Evolutionary conservation across 2,329 filamentous ascomycete genomes (phyloP).

Genomic region (Ceratocystis cacaofunesta): DNA sequence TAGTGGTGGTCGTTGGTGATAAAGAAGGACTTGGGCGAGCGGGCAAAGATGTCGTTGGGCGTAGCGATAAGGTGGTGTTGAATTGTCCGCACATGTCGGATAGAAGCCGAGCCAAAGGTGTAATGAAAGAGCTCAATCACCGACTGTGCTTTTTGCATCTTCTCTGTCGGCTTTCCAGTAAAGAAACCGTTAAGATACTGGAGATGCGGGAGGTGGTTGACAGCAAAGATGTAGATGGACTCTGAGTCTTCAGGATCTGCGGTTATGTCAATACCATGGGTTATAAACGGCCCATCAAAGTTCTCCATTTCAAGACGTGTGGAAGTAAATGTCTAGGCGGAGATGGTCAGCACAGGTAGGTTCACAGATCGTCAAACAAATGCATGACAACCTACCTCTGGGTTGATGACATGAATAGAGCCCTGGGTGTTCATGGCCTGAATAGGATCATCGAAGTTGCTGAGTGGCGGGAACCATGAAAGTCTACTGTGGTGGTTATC

Average conservation of each 20-base stretch:
- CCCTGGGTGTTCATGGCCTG: constrained; percentile 27
- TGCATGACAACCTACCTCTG: constrained; percentile 29
- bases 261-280: constrained; percentile 48
- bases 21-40: constrained; percentile 34
- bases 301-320: constrained; percentile 33
- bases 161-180: constrained; percentile 15
- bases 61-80: constrained; percentile 38
- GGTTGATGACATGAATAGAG: constrained; percentile 38
- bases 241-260: constrained; percentile 29
- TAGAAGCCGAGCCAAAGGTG: constrained; percentile 28
- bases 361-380: not conserved
- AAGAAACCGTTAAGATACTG: constrained; percentile 22
- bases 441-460: constrained; percentile 28
- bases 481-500: constrained; percentile 29
- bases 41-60: constrained; percentile 43
- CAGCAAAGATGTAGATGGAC: constrained; percentile 43
- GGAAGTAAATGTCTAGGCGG: constrained; percentile 30
- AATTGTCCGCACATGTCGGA: constrained; percentile 37
- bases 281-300: constrained; percentile 39
- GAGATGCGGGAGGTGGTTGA: constrained; percentile 43
- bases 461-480: constrained; percentile 38
- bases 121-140: constrained; percentile 45
- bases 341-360: not conserved
- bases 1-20: constrained; percentile 47
- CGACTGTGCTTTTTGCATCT: constrained; percentile 30